Conservation (phyloP, 2,329 filamentous ascomycete genomes). For the Fusarium foetens region DNA sequence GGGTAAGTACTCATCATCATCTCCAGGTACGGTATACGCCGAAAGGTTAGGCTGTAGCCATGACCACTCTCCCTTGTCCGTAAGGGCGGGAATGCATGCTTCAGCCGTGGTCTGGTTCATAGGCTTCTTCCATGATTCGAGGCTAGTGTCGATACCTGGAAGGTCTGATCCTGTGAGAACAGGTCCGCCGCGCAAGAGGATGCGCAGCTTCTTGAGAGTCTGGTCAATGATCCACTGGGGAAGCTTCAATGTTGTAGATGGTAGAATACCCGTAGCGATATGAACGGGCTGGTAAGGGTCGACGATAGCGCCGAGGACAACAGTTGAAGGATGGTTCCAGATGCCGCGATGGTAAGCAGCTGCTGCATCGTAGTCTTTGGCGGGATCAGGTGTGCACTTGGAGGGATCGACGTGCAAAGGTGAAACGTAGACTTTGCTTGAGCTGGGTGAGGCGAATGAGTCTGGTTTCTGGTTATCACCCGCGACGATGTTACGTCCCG, state of each 20-base stretch:
- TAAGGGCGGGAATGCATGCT: background rate
- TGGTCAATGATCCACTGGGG: background rate
- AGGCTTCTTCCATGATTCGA: background rate
- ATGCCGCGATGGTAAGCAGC: background rate
- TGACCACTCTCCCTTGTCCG: background rate
- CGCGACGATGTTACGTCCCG: background rate
- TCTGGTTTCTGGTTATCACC: background rate
- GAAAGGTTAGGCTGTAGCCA: background rate
- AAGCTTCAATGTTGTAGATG: background rate
- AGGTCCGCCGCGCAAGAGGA: background rate
- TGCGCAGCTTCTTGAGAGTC: background rate
- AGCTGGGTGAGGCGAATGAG: background rate
- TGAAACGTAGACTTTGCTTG: background rate
- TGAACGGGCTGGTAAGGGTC: background rate
- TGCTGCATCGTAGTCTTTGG: background rate
- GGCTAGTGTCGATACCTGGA: background rate
- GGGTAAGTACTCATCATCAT: background rate
- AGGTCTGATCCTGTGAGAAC: background rate
- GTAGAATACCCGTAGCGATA: background rate
- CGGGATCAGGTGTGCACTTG: background rate
- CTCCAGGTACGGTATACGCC: background rate
- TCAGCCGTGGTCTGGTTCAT: background rate
- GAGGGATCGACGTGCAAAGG: background rate
- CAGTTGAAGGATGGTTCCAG: background rate
- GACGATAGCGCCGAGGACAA: background rate